A percentile compares a stretch with the other conserved stretches of the same genome.
Conservation (phyloP, 768 basidiomycete species). For the Pleurotus tuoliensis region DNA sequence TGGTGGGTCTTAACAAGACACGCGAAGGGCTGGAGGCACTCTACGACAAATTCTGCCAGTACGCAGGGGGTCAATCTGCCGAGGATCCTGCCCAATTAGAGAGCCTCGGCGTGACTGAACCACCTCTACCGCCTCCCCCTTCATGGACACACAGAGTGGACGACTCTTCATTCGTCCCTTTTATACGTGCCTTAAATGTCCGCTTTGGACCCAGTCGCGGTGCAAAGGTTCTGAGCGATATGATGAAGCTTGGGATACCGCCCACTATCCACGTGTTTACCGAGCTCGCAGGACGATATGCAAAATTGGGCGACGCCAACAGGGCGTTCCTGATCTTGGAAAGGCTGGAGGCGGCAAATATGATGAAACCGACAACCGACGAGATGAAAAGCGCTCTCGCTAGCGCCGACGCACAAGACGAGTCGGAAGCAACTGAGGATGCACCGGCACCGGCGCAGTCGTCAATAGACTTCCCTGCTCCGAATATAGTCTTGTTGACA, state of each 20-base stretch:
- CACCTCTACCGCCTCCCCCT: constrained; percentile 22
- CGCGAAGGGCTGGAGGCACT: constrained; percentile 27
- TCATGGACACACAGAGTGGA: constrained; percentile 25
- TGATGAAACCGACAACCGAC: neutral
- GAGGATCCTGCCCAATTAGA: constrained; percentile 3
- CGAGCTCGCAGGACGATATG: constrained; percentile 44
- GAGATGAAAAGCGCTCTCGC: neutral
- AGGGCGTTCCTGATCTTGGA: constrained; percentile 39
- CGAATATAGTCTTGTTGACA: constrained; percentile 31
- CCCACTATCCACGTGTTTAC: constrained; percentile 48
- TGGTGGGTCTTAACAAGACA: constrained; percentile 19
- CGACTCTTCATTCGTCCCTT: constrained; percentile 45
- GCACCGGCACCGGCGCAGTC: constrained; percentile 5
- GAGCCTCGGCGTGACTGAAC: constrained; percentile 7
- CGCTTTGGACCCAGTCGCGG: constrained; percentile 27
- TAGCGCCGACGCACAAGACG: neutral
- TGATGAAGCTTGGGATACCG: constrained; percentile 40
- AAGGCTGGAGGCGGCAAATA: constrained; percentile 27
- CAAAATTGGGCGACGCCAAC: constrained; percentile 29
- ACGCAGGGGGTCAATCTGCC: constrained; percentile 12
- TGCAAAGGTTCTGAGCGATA: constrained; percentile 44
- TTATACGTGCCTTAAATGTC: constrained; percentile 39
- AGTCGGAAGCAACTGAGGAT: neutral
- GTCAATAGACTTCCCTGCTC: constrained; percentile 14
- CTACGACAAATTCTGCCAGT: constrained; percentile 40